Base-by-base conservation (phyloP, 2,329 filamentous ascomycete genomes). In the Fusarium aywerte region DNA sequence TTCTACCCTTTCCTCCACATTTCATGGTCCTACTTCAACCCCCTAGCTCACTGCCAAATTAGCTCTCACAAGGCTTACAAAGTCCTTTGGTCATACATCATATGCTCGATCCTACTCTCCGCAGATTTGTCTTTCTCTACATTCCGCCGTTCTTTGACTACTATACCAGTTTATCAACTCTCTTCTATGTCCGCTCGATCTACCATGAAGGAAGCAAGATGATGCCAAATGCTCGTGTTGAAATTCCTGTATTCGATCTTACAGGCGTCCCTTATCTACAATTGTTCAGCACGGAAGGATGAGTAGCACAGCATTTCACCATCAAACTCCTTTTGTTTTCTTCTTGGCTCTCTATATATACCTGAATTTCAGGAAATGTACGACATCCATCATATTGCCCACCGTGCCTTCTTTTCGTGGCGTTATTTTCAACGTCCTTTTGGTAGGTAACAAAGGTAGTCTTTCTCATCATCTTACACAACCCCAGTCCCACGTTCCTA, bases 281-380 rank as follows among this genome's bases (percentile, higher is more conserved):
- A 21, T 29, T 32, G 29, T 27, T 32, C 11, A 35, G 25, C 51
- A 58, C 32, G 27, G 15, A 33, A 15, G 21, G 5, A 53, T 38
- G 16, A n/a, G 27, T 33, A 35, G 38, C n/a, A 20, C 29, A 36
- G 31, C 44, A 21, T 49, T 50, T 54, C 21, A 16, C 20, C 40
- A 32, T 58, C 52, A 58, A 54, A 48, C 48, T 56, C 60, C 52
- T 65, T 63, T 65, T 59, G 25, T 52, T 44, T 62, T 65, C 44
- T 57, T 59, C 57, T 56, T 68, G 61, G 50, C 50, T 53, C 56
- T 72, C 69, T 72, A 68, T 72, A 63, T 65, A 61, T 58, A 63
- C 45, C 51, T 50, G 31, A 65, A 66, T 53, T 49, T 45, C 58
- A 55, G 65, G 61, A 35, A 69, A 63, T 54, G 56, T 31, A 58